These are phyloP conservation scores for Pharnaceum exiguum DNA, from an alignment of 148 eudicot species.

Conservation along the genomic window DNA sequence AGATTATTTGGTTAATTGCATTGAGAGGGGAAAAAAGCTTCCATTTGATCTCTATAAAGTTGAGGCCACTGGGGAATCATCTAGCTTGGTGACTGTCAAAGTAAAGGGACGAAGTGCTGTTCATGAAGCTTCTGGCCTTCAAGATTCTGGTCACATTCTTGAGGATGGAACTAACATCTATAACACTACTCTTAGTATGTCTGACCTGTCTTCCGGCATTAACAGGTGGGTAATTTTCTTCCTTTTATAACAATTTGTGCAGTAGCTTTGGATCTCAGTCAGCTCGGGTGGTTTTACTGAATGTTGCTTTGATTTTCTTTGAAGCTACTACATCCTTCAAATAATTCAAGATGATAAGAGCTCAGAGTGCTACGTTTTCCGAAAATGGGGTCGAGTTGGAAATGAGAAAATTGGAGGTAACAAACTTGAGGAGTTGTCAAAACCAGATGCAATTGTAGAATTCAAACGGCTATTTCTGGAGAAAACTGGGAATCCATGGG, in stretches of 20 bases:
- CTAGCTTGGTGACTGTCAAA: slow-evolving; percentile 69
- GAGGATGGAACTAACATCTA: slow-evolving; percentile 89
- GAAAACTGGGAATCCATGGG: slow-evolving; percentile 97
- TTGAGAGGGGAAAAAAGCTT: slow-evolving; percentile 71
- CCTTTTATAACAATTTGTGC: too few species aligned
- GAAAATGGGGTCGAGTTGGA: slow-evolving; percentile 99
- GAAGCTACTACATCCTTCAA: slow-evolving; percentile 96
- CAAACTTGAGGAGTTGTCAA: slow-evolving; percentile 69
- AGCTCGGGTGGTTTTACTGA: too few species aligned
- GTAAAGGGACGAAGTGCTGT: slow-evolving; percentile 95
- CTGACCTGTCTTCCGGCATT: slow-evolving; percentile 84
- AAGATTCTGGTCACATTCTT: slow-evolving; percentile 88
- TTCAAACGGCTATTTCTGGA: slow-evolving; percentile 81
- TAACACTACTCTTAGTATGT: slow-evolving; percentile 86
- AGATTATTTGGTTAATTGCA: slow-evolving; percentile 71
- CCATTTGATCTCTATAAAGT: slow-evolving; percentile 73
- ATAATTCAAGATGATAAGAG: slow-evolving; percentile 92
- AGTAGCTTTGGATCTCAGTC: too few species aligned
- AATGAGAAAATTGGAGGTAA: slow-evolving; percentile 66
- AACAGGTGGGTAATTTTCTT: slow-evolving; percentile 58
- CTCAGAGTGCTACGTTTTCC: slow-evolving; percentile 75
- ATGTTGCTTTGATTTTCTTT: slow-evolving; percentile 15
- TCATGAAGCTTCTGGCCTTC: slow-evolving; percentile 74
- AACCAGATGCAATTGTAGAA: slow-evolving; percentile 61
- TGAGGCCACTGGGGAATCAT: slow-evolving; percentile 59